Evolutionary conservation across 2,329 filamentous ascomycete genomes (phyloP), one percentile per base, ranked within the genome.

Genomic region (Calonectria crousiana): DNA sequence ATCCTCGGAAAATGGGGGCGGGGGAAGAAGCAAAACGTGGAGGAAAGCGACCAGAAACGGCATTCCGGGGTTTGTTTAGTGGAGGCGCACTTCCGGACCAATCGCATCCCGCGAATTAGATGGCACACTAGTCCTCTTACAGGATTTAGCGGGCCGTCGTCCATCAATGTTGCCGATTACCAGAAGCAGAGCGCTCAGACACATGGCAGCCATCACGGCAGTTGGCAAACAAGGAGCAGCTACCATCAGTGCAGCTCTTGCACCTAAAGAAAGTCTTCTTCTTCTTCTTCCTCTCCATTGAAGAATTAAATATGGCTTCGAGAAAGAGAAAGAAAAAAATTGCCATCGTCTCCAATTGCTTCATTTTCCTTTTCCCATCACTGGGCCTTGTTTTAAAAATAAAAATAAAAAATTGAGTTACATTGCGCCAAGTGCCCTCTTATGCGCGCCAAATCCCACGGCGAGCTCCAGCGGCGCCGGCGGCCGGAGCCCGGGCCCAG

Each of bases 1-100:
- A 30, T 52, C 30, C 34, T 75, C 73, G 73, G 74, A 69, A 75
- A 74, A 75, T 75, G 74, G 74, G 74, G 74, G 74, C 74, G 74
- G 74, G 72, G 74, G 67, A 60, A 34, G 56, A 56, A 56, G 69
- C 64, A 60, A 75, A 75, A 67, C 69, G 69, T 73, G 73, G 73
- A 75, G 73, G 66, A 36, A 70, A 30, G 51, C 32, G 58, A 32
- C 38, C 49, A 62, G 62, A 68, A 62, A 62, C 62, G 67, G 67
- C 56, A 67, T 67, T 71, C 68, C 67, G 68, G 72, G 71, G 60
- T 62, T 51, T 47, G 32, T 41, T 67, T 36, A 32, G 53, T 36
- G 52, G 68, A 71, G 62, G 56, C 74, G 74, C 68, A 71, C 67
- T 71, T 51, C 68, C 13, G 34, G 56, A 30, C 78, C 65, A 80